These are phyloP conservation scores for Phytophthora brassicae DNA, from an alignment of 352 stramenopile genomes.

Conservation along the genomic window DNA sequence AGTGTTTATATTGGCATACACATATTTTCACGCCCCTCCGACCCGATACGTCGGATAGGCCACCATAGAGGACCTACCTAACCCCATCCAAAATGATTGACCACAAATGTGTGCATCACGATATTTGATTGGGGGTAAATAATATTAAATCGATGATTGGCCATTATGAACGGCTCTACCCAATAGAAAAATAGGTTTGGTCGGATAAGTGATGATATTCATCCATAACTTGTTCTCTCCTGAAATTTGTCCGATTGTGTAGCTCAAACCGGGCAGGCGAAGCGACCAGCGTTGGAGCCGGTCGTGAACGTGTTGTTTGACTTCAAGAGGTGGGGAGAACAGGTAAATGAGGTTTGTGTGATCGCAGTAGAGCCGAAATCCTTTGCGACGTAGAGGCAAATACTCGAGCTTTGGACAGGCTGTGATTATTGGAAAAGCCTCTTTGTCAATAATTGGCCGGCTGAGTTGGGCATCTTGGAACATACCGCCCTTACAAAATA, in stretches of 20 bases:
- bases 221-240: neutral
- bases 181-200: too few relatives aligned
- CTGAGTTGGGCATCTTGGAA: neutral
- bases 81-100: too few relatives aligned
- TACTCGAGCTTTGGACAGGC: neutral
- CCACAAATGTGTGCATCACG: too few relatives aligned
- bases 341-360: neutral
- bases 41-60: too few relatives aligned
- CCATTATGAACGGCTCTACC: too few relatives aligned
- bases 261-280: neutral
- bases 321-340: neutral
- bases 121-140: too few relatives aligned
- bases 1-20: too few relatives aligned
- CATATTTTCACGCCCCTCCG: too few relatives aligned
- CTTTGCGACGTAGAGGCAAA: neutral
- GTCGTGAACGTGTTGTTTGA: neutral
- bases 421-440: conserved; percentile 1
- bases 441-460: conserved; percentile 5
- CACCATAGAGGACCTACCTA: too few relatives aligned
- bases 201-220: too few relatives aligned
- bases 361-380: neutral
- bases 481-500: conserved; percentile 2
- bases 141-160: too few relatives aligned
- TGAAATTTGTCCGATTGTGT: neutral
- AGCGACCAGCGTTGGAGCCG: neutral